Base-by-base conservation (phyloP, 1,284 basidiomycete species). In the Limonomyces culmigenus region DNA sequence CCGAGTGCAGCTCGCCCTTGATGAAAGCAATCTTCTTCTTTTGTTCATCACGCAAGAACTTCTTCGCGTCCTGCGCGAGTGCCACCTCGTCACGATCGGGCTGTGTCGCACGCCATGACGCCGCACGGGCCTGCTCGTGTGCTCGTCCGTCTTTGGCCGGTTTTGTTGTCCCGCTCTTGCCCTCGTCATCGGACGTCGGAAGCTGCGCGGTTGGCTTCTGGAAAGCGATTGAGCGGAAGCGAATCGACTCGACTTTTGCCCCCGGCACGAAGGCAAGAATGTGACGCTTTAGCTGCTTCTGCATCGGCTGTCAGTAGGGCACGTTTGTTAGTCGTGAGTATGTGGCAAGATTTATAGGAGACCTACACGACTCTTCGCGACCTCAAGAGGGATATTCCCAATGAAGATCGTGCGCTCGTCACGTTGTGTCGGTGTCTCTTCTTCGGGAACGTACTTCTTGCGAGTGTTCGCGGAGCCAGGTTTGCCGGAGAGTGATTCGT, bases 11-110 rank as follows among this genome's bases (percentile, higher is more conserved):
- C 45, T 92, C 85, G 40, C 79, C 76, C 50, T 89, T 88, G 55
- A 97, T 95, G 52, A 89, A 95, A 0, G 91, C 87, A 29, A 97
- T 77, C 47, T 83, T 85, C 56, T 93, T 86, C 64, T 96, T 97
- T 54, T 96, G 85, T 39, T 69, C 70, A 0, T 85, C 65, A 14
- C 74, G 86, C 37, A 95, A 67, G 51, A 71, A 87, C 43, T 58
- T 61, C 51, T 77, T 79, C 40, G 69, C 67, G 38, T 70, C 62
- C 16, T 54, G 56, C 43, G 65, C 63, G 13, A 55, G 47, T 30
- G 52, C 50, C 25, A 46, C 48, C 8, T 47, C 44, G 15, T 55
- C 58, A 18, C 63, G 59, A 21, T 62, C 59, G 38, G 50, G 51
- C 50, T 66, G 69, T 19, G 63, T 46, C 32, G 53, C 62, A 33